phyloP scores from a whole-genome alignment of 345 rosid species.

The Gossypium mustelinum region DNA sequence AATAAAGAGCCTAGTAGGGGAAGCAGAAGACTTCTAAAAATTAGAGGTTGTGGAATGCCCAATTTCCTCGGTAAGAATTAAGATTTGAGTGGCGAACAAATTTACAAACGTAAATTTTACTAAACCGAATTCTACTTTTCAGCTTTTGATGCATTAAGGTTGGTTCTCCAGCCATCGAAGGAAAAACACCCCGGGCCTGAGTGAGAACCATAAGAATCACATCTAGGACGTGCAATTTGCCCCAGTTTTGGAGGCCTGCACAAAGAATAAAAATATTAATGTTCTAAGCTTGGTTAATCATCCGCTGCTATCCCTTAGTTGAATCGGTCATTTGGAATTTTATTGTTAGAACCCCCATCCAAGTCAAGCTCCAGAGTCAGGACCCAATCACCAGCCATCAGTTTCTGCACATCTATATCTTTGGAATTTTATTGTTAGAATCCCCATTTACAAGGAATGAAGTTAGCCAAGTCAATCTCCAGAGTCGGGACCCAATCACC shows the following conservation, averaged over 20 bases:
- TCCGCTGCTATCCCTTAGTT: constrained; percentile 31
- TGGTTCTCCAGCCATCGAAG: constrained; percentile 44
- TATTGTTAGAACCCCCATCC: constrained; percentile 49
- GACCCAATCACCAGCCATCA: constrained; percentile 21
- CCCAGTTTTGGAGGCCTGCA: constrained; percentile 32
- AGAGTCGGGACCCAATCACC: constrained; percentile 23
- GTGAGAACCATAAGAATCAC: constrained; percentile 50
- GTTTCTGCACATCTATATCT: not conserved
- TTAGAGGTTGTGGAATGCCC: constrained; percentile 26
- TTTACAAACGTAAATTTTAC: constrained; percentile 33
- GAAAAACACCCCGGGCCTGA: constrained; percentile 37
- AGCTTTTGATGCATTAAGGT: constrained; percentile 35
- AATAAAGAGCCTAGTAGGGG: constrained; percentile 34
- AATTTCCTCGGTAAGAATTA: constrained; percentile 18
- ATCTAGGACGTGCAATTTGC: constrained; percentile 31
- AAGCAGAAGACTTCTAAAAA: constrained; percentile 33
- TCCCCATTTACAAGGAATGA: constrained; percentile 42
- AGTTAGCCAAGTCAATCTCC: constrained; percentile 49
- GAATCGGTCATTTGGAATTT: constrained; percentile 29
- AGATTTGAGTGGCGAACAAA: constrained; percentile 17
- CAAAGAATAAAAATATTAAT: constrained; percentile 47
- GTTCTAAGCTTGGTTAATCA: constrained; percentile 43
- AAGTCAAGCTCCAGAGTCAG: constrained; percentile 39
- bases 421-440: constrained; percentile 39
- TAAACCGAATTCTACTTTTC: constrained; percentile 33